These are phyloP conservation scores for Kwoniella mangroviensis DNA, from an alignment of 768 basidiomycete genomes.

Conservation along the genomic window DNA sequence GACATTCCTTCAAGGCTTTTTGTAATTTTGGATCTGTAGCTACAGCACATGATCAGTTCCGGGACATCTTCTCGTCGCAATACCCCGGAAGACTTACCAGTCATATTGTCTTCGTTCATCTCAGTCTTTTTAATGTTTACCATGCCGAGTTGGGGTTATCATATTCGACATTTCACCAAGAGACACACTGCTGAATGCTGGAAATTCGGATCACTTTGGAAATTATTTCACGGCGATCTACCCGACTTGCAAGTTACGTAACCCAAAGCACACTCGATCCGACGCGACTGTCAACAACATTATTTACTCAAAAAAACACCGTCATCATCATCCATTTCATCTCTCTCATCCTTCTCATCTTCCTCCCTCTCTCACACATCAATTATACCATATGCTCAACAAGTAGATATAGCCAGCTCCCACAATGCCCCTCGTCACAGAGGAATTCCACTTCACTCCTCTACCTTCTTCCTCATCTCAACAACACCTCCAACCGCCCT, in stretches of 20 bases:
- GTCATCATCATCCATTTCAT: neutral
- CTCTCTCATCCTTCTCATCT: neutral
- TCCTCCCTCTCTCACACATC: neutral
- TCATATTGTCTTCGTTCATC: neutral
- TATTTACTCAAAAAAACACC: neutral
- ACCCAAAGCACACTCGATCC: neutral
- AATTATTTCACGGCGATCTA: no score
- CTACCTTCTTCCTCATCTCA: neutral
- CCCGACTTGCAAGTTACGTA: no score
- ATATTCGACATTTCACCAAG: no score
- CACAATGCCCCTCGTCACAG: conserved; percentile 4
- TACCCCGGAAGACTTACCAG: neutral
- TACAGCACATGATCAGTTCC: neutral
- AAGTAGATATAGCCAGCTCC: neutral
- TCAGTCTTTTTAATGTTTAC: neutral
- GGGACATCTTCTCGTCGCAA: neutral
- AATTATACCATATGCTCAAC: neutral
- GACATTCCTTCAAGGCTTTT: conserved; percentile 18
- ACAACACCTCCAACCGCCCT: neutral
- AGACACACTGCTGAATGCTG: no score
- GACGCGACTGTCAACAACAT: conserved; percentile 18
- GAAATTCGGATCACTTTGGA: no score
- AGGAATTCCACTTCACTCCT: conserved; percentile 4
- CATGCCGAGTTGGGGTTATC: neutral
- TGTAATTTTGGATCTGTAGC: conserved; percentile 12